These are phyloP conservation scores for Capsicum pubescens DNA, from an alignment of 257 asterid species.

Conservation along the genomic window DNA sequence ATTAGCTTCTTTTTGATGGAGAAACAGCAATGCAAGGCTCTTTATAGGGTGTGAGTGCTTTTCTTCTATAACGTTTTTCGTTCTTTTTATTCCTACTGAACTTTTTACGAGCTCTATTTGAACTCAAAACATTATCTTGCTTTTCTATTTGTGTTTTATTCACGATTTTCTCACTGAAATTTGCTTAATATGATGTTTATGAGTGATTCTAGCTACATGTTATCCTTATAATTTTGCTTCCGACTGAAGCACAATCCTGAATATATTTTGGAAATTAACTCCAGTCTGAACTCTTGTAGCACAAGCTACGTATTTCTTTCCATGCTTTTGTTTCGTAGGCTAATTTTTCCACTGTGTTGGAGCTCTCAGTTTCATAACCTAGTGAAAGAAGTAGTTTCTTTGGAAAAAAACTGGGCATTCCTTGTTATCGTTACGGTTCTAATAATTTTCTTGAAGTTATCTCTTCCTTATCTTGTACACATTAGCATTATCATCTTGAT, in stretches of 20 bases:
- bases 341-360: not conserved
- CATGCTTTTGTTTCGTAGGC: not conserved
- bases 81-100: not conserved
- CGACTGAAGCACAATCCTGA: not conserved
- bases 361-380: not conserved
- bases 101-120: not conserved
- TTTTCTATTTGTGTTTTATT: not conserved
- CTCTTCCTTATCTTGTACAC: slow-evolving; percentile 20
- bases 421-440: not conserved
- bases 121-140: not conserved
- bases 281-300: not conserved
- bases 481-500: not conserved
- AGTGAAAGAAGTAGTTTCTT: not conserved
- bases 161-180: not conserved
- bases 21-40: slow-evolving; percentile 93
- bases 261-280: not conserved
- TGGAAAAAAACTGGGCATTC: not conserved
- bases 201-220: not conserved
- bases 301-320: not conserved
- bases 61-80: slow-evolving; percentile 39
- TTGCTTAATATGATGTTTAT: not conserved
- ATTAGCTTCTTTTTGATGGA: slow-evolving; percentile 93
- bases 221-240: not conserved
- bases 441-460: not conserved
- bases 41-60: slow-evolving; percentile 99